Evolutionary conservation across 2,329 filamentous ascomycete species (phyloP).

Genomic region (Penicillium janthinellum): DNA sequence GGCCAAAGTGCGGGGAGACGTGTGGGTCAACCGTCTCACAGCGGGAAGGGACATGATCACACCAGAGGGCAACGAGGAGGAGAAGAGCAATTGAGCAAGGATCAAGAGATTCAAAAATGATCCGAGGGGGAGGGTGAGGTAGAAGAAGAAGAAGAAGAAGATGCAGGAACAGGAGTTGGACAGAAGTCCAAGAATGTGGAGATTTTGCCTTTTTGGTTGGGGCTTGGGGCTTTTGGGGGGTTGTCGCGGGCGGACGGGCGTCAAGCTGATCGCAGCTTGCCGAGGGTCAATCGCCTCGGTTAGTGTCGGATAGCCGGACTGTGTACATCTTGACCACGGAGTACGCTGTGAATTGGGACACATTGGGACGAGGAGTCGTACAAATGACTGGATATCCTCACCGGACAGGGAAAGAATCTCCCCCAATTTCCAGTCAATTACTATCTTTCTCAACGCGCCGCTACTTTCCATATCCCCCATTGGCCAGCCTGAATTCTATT

Average conservation of each 20-base stretch:
- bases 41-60: conserved; percentile 44
- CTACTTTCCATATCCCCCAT: background rate
- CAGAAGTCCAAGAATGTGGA: conserved; percentile 15
- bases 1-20: conserved; percentile 47
- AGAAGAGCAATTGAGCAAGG: conserved; percentile 31
- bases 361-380: no score
- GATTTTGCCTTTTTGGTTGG: conserved; percentile 6
- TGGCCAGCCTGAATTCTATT: background rate
- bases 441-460: background rate
- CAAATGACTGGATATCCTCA: background rate
- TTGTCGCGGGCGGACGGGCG: conserved; percentile 9
- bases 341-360: no score
- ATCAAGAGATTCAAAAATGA: background rate
- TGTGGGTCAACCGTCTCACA: conserved; percentile 46
- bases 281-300: conserved; percentile 26
- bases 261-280: conserved; percentile 24
- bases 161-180: conserved; percentile 5
- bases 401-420: background rate
- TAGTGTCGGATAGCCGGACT: conserved; percentile 22
- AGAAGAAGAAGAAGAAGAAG: background rate
- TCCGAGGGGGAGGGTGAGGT: background rate
- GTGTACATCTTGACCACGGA: background rate
- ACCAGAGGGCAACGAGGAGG: conserved; percentile 24
- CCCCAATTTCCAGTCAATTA: background rate
- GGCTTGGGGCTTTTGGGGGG: conserved; percentile 1